phyloP scores from a whole-genome alignment of 352 stramenopile genomes.

The Phytophthora capsici region DNA sequence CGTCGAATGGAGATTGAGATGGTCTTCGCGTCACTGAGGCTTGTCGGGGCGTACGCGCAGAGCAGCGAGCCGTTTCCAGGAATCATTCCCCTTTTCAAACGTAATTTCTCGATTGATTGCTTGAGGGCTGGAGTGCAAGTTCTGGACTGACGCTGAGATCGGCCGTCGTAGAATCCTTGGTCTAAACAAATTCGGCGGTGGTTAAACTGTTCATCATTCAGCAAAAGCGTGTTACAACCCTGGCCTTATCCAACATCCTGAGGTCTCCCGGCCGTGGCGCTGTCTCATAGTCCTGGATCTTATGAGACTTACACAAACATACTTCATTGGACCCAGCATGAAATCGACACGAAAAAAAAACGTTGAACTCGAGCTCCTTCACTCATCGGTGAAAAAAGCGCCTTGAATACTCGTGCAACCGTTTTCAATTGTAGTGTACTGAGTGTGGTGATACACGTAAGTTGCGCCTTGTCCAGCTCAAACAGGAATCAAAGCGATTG shows the following conservation, averaged over 20 bases:
- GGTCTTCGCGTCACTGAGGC: slow-evolving; percentile 6
- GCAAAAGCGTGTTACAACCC: slow-evolving; percentile 4
- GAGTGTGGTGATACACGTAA: too few relatives aligned
- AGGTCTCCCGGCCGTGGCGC: neutral
- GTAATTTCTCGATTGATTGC: slow-evolving; percentile 1
- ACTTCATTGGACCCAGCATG: neutral
- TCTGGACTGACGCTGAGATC: slow-evolving; percentile 19
- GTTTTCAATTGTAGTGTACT: neutral
- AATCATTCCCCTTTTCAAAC: slow-evolving; percentile 11
- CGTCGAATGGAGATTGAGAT: slow-evolving; percentile 28
- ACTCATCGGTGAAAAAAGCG: neutral
- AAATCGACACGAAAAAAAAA: neutral
- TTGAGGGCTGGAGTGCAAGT: slow-evolving; percentile 14
- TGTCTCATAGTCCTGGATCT: slow-evolving; percentile 18
- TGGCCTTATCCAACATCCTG: slow-evolving; percentile 18
- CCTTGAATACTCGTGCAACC: neutral
- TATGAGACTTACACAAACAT: neutral
- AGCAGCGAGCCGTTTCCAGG: slow-evolving; percentile 15
- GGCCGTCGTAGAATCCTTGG: slow-evolving; percentile 13
- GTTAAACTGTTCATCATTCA: slow-evolving; percentile 21
- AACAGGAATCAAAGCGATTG: too few relatives aligned
- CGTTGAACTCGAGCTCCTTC: neutral
- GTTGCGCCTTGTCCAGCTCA: too few relatives aligned
- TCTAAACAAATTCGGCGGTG: slow-evolving; percentile 14
- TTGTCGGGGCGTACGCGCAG: slow-evolving; percentile 4